Evolutionary conservation across 2,329 filamentous ascomycete genomes (phyloP).

Genomic region (Fusarium sp.): DNA sequence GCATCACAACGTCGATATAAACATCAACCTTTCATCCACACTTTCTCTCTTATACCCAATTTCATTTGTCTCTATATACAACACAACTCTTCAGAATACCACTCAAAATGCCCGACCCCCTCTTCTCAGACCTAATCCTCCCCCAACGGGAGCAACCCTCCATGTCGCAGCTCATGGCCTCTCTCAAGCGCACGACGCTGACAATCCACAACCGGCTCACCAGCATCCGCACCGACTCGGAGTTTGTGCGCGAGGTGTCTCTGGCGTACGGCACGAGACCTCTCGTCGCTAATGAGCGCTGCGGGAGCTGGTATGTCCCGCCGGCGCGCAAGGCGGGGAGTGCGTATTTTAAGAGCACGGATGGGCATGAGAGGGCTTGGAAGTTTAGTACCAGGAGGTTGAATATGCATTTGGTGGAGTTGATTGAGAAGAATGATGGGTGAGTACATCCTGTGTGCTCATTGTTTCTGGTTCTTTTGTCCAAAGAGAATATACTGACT

Average conservation of each 20-base stretch:
- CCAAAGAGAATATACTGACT: neutral
- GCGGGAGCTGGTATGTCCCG: slow-evolving; percentile 92
- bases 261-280: slow-evolving; percentile 64
- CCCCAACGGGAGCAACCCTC: slow-evolving; percentile 68
- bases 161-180: slow-evolving; percentile 72
- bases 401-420: slow-evolving; percentile 79
- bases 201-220: slow-evolving; percentile 81
- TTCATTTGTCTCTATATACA: neutral
- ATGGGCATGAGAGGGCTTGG: slow-evolving; percentile 92
- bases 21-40: neutral
- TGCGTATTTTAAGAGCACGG: slow-evolving; percentile 97
- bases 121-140: slow-evolving; percentile 57
- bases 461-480: neutral
- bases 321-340: slow-evolving; percentile 71
- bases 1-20: slow-evolving; percentile 6
- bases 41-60: neutral
- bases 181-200: slow-evolving; percentile 77
- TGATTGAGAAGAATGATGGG: slow-evolving; percentile 73
- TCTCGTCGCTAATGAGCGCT: slow-evolving; percentile 90
- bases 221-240: slow-evolving; percentile 79
- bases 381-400: slow-evolving; percentile 83
- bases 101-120: slow-evolving; percentile 38
- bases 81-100: neutral
- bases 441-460: slow-evolving; percentile 49
- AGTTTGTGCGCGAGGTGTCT: slow-evolving; percentile 72